Evolutionary conservation across 768 basidiomycete genomes (phyloP).

Genomic region (Naganishia vaughanmartiniae): DNA sequence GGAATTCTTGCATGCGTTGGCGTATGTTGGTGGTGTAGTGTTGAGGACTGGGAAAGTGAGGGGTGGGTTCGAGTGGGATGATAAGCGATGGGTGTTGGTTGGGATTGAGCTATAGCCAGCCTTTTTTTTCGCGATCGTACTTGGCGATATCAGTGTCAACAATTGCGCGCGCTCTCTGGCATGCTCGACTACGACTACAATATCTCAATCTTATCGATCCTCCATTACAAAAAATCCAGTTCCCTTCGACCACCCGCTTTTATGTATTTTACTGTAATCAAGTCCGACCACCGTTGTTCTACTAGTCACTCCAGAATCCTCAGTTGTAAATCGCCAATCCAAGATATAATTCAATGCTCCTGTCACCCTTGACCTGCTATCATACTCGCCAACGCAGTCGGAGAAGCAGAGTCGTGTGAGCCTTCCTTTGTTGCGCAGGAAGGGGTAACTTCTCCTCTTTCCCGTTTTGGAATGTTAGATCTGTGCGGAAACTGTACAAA

Average conservation of each 20-base stretch:
- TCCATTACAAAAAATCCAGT: neutral
- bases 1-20: constrained; percentile 46
- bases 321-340: neutral
- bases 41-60: constrained; percentile 39
- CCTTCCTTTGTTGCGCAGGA: neutral
- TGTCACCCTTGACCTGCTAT: neutral
- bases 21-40: constrained; percentile 48
- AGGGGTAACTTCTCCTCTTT: neutral
- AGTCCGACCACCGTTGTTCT: neutral
- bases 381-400: neutral
- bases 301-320: neutral
- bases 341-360: neutral
- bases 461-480: neutral
- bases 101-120: constrained; percentile 42
- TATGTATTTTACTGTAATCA: neutral
- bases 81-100: constrained; percentile 48
- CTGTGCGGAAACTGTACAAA: neutral
- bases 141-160: too few relatives aligned
- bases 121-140: too few relatives aligned
- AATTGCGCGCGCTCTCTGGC: neutral
- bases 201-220: neutral
- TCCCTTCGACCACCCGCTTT: neutral
- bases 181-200: neutral
- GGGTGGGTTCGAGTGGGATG: constrained; percentile 47
- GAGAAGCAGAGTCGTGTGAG: neutral